Conservation (phyloP, 2,329 filamentous ascomycete genomes). For the Neoascochyta sp. region DNA sequence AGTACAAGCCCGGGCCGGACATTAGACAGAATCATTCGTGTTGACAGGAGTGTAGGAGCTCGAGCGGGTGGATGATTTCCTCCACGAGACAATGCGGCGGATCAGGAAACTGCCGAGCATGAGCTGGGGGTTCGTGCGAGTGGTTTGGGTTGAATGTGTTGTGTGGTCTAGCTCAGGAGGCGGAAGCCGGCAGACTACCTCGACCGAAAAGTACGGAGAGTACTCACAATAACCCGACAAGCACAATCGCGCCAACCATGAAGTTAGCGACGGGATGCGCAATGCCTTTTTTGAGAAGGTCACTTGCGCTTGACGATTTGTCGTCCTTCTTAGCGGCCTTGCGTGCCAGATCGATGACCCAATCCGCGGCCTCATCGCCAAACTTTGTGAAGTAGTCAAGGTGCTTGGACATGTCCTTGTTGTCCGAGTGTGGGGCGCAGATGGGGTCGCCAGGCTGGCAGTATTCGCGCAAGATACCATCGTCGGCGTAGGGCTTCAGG, state of each 20-base stretch:
- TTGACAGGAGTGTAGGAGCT: slow-evolving; percentile 17
- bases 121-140: slow-evolving; percentile 14
- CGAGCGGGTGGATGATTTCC: slow-evolving; percentile 11
- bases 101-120: slow-evolving; percentile 19
- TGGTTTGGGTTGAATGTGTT: no score
- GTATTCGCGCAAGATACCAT: slow-evolving; percentile 57
- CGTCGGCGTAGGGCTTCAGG: slow-evolving; percentile 26
- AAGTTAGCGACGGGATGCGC: slow-evolving; percentile 22
- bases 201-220: slow-evolving; percentile 1
- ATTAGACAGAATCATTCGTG: slow-evolving; percentile 15
- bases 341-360: slow-evolving; percentile 18
- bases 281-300: slow-evolving; percentile 19
- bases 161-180: no score
- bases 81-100: slow-evolving; percentile 20
- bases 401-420: slow-evolving; percentile 54
- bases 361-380: slow-evolving; percentile 20
- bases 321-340: slow-evolving; percentile 13
- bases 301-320: slow-evolving; percentile 12
- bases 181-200: no score
- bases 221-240: slow-evolving; percentile 22
- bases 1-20: no score
- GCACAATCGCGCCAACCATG: slow-evolving; percentile 13
- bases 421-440: slow-evolving; percentile 51
- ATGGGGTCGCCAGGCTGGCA: slow-evolving; percentile 61
- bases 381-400: slow-evolving; percentile 52